Evolutionary conservation across 176 grass and related monocot genomes (phyloP).

Genomic region (Hordeum marinum): DNA sequence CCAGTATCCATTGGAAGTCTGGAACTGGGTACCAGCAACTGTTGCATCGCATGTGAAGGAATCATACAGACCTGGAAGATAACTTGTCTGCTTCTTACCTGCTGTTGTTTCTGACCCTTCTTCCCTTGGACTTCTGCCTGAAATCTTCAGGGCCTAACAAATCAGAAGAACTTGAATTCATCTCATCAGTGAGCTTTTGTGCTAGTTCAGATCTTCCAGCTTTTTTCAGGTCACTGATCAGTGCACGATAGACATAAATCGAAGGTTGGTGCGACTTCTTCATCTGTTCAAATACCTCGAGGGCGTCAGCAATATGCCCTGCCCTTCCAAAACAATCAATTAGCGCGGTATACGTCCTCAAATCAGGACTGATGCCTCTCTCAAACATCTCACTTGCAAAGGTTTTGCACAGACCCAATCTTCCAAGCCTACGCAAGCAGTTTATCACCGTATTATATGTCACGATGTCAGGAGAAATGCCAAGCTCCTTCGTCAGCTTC

Average conservation of each 20-base stretch:
- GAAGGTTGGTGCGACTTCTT: slow-evolving; percentile 54
- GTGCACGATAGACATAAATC: slow-evolving; percentile 72
- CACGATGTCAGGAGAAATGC: slow-evolving; percentile 60
- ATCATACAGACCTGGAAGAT: neutral
- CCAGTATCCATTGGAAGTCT: neutral
- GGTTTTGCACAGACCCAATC: slow-evolving; percentile 50
- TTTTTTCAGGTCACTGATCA: slow-evolving; percentile 64
- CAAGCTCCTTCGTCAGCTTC: slow-evolving; percentile 57
- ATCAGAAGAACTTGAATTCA: slow-evolving; percentile 49
- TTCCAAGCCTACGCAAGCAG: slow-evolving; percentile 62
- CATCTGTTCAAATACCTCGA: slow-evolving; percentile 64
- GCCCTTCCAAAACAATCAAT: slow-evolving; percentile 68
- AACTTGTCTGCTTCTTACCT: neutral
- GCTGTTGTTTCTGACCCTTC: slow-evolving; percentile 26
- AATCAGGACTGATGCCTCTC: slow-evolving; percentile 61
- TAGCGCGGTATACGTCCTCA: slow-evolving; percentile 70
- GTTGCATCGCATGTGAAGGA: neutral
- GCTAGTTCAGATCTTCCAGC: slow-evolving; percentile 54
- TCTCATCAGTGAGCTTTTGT: slow-evolving; percentile 57
- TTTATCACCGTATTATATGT: slow-evolving; percentile 94
- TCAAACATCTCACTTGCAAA: slow-evolving; percentile 61
- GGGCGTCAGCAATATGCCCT: slow-evolving; percentile 55
- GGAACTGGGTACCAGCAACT: neutral
- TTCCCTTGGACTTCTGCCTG: slow-evolving; percentile 32
- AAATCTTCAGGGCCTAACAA: slow-evolving; percentile 68